Percentiles rank a stretch among this genome's conserved stretches.
Evolutionary conservation across 2,329 filamentous ascomycete genomes (phyloP).

Genomic region (Trichoderma asperellum): DNA sequence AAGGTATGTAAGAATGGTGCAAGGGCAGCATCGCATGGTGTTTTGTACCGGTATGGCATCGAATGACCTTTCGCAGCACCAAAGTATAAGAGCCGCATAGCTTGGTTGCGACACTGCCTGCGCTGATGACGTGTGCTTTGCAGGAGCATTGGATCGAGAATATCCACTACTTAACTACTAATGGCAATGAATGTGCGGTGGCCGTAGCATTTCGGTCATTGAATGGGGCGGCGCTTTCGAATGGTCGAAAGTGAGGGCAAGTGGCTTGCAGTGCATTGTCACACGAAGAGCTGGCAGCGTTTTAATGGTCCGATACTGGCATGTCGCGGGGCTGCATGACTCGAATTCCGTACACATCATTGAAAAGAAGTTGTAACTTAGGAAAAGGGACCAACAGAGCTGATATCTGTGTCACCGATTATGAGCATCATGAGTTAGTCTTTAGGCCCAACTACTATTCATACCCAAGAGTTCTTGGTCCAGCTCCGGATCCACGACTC

Average conservation of each 20-base stretch:
- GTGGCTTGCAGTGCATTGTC: constrained; percentile 6
- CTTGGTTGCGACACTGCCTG: not conserved
- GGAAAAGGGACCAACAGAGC: not conserved
- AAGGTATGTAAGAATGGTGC: not conserved
- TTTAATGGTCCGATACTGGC: not conserved
- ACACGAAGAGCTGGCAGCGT: not conserved
- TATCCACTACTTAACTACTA: not conserved
- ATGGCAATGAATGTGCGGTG: not conserved
- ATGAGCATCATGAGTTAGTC: not conserved
- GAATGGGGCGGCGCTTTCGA: not conserved
- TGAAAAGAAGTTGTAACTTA: not conserved
- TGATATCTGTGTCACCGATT: not conserved
- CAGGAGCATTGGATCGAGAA: not conserved
- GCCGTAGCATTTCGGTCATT: not conserved
- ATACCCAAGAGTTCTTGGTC: not conserved
- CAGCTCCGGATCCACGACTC: too few relatives aligned
- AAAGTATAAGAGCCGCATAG: not conserved
- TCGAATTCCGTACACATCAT: not conserved
- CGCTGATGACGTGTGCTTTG: not conserved
- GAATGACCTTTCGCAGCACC: not conserved
- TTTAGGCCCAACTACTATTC: not conserved
- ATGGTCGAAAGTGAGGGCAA: not conserved
- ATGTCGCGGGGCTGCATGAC: not conserved
- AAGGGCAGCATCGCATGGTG: not conserved
- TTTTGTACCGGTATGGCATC: not conserved